Evolutionary conservation across 208 protist species (phyloP).

Genomic region (Acanthamoeba castellanii): DNA sequence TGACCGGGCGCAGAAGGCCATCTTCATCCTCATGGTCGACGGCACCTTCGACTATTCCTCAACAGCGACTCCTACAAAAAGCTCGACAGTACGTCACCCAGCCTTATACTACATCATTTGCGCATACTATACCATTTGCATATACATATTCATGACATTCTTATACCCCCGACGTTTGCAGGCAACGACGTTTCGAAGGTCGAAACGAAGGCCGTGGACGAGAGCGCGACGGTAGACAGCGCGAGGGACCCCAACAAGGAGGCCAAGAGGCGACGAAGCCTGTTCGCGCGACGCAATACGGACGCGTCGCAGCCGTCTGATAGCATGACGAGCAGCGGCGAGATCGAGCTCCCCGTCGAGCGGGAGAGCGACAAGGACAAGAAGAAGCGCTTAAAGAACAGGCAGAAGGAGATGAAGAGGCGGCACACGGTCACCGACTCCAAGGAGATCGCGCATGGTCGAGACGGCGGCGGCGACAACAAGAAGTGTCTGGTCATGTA

Average conservation of each 20-base stretch:
- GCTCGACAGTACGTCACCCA: not conserved
- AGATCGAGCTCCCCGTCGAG: not conserved
- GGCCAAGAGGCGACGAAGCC: not conserved
- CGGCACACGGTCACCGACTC: not conserved
- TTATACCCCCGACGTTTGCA: too few relatives aligned
- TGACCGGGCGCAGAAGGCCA: conserved; percentile 48
- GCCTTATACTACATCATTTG: not conserved
- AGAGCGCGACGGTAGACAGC: too few relatives aligned
- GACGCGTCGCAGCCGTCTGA: not conserved
- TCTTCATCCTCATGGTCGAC: conserved; percentile 72
- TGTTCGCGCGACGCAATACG: not conserved
- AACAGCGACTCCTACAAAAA: conserved; percentile 47
- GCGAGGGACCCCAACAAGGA: not conserved
- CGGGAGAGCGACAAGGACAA: not conserved
- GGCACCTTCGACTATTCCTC: conserved; percentile 70
- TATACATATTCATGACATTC: not conserved
- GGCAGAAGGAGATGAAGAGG: not conserved
- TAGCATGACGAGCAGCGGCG: conserved; percentile 1
- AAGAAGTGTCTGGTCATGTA: conserved; percentile 35
- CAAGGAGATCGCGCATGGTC: not conserved
- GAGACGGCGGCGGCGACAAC: not conserved
- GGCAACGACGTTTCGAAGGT: not conserved
- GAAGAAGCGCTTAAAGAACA: not conserved
- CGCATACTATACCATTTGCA: not conserved
- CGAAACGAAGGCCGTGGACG: too few relatives aligned